phyloP scores from a whole-genome alignment of 345 rosid species.

The Rhodamnia argentea region DNA sequence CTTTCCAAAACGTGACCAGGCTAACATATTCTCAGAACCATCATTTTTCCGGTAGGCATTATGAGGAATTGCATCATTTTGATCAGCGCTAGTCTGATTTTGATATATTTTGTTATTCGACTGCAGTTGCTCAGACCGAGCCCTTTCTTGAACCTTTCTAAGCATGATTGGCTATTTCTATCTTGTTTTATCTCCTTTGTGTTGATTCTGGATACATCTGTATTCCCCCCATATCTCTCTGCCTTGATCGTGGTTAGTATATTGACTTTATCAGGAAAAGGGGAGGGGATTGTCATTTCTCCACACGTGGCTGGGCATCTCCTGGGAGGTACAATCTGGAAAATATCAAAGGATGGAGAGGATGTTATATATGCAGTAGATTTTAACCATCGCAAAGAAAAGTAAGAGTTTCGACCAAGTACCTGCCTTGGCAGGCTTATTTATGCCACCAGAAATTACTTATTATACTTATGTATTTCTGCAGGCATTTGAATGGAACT shows the following conservation, averaged over 20 bases:
- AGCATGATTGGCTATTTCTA: neutral
- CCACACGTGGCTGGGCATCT: slow-evolving; percentile 98
- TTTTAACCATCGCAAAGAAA: slow-evolving; percentile 92
- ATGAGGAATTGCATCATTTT: neutral
- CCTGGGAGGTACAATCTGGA: slow-evolving; percentile 94
- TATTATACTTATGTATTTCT: slow-evolving; percentile 1
- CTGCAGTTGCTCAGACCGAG: neutral
- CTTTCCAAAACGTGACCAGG: slow-evolving; percentile 80
- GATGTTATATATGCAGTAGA: slow-evolving; percentile 97
- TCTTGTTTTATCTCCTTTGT: neutral
- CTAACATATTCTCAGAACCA: slow-evolving; percentile 83
- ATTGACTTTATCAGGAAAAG: slow-evolving; percentile 50
- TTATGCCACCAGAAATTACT: neutral
- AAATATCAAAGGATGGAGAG: slow-evolving; percentile 96
- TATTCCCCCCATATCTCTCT: neutral
- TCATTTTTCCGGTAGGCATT: slow-evolving; percentile 67
- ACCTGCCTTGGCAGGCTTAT: neutral
- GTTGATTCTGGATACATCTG: neutral
- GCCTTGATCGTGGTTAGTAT: neutral
- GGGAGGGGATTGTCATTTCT: slow-evolving; percentile 92
- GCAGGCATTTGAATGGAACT: slow-evolving; percentile 98
- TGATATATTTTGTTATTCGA: neutral
- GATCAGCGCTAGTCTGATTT: neutral
- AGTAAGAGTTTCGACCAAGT: slow-evolving; percentile 26
- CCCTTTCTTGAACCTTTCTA: neutral